Conservation (phyloP, 2,329 filamentous ascomycete species). For the Aspergillus fischeri region DNA sequence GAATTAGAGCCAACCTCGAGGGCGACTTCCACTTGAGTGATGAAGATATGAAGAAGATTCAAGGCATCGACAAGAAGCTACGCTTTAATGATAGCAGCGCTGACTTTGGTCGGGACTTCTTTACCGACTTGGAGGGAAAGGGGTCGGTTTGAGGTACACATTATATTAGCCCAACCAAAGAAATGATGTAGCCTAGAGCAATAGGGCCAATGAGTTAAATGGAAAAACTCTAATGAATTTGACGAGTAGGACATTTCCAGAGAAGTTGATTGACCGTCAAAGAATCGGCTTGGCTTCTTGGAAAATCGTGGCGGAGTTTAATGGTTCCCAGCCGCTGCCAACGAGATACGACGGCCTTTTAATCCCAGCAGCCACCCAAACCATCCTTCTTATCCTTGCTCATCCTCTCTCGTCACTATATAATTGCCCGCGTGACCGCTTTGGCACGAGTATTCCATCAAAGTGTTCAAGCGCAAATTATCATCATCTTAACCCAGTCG, state of each 20-base stretch:
- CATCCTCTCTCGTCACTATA: background rate
- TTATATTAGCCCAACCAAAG: background rate
- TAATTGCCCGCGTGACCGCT: background rate
- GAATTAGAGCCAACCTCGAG: slow-evolving; percentile 43
- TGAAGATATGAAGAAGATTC: slow-evolving; percentile 56
- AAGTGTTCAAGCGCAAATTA: background rate
- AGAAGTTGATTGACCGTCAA: background rate
- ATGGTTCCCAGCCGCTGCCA: background rate
- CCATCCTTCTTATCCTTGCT: background rate
- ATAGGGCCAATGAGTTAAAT: background rate
- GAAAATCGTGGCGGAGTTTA: background rate
- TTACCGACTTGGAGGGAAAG: slow-evolving; percentile 56
- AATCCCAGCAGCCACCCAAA: background rate
- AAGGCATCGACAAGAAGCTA: slow-evolving; percentile 55
- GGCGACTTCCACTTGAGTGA: slow-evolving; percentile 56
- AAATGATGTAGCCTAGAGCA: background rate
- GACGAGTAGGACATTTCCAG: background rate
- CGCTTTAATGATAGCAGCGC: slow-evolving; percentile 58
- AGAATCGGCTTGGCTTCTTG: background rate
- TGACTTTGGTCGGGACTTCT: slow-evolving; percentile 57
- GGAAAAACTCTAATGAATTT: background rate
- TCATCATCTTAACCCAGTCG: background rate
- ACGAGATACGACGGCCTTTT: background rate
- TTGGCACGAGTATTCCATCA: background rate
- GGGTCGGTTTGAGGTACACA: background rate